Evolutionary conservation across 192 early-diverging fungal species (phyloP), one percentile per base, ranked within the genome.

Genomic region (Dimargaris verticillata): DNA sequence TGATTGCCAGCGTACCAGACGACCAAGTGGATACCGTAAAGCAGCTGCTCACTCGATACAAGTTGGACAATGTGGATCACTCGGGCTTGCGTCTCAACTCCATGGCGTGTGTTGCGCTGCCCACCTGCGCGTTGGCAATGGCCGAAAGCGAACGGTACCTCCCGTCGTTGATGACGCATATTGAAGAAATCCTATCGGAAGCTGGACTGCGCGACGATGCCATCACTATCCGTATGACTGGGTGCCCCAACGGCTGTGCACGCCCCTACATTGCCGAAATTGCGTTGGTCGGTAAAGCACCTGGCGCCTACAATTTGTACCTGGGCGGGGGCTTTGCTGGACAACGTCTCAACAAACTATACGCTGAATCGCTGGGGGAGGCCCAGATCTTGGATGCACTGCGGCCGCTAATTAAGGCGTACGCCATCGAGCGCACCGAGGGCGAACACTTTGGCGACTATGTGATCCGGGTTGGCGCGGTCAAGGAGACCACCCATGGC

Each of bases 181-280:
- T 97, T 60, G 94, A 97, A 69, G 63, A 70, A 0, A 72, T 86
- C 29, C 74, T 97, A 61, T 88, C 90, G 63, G 81, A 80, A 53
- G 72, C 83, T 38, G 94, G 94, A 13, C 64, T 97, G 60, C 73
- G 85, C 47, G 71, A 90, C 41, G 89, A 97, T 68, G 88, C 88
- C 54, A 90, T 97, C 65, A 88, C 87, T 24, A 89, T 97, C 63
- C 82, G 94, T 63, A 97, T 97, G 94, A 97, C 94, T 0, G 93
- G 93, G 57, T 97, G 93, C 67, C 93, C 93, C n/a, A 97, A 97
- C 70, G 92, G 92, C 64, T 97, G 93, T 66, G 93, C 93, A 4
- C 78, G 93, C 24, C 93, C 93, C 12, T 89, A 90, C 66, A 81
- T 92, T 59, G 92, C 89, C 46, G 93, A 97, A 70, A 88, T 97